These are phyloP conservation scores for Eucalyptus cloeziana DNA, from an alignment of 345 rosid genomes.

Conservation along the genomic window DNA sequence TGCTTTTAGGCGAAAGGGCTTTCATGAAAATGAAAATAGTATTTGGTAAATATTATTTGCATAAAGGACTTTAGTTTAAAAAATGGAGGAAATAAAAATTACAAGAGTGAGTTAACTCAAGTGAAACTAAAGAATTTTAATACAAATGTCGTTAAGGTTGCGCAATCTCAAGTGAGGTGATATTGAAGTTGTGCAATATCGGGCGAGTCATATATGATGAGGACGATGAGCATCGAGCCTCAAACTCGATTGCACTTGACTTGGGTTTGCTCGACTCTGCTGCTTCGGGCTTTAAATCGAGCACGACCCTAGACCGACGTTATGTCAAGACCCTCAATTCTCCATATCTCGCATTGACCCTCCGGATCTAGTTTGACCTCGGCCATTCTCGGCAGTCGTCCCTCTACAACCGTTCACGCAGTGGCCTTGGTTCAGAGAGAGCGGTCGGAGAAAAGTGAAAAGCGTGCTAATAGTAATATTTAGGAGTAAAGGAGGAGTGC, in stretches of 20 bases:
- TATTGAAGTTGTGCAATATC: rapidly evolving
- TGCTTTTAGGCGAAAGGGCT: not conserved
- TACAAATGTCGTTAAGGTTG: rapidly evolving
- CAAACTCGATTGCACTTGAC: no score
- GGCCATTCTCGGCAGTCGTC: not conserved
- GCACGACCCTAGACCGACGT: rapidly evolving
- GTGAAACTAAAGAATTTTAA: rapidly evolving
- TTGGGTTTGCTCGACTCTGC: not conserved
- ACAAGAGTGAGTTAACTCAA: rapidly evolving
- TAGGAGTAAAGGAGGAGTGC: not conserved
- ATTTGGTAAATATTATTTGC: no score
- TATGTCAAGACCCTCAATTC: not conserved
- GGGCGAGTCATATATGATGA: no score
- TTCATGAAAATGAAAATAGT: not conserved
- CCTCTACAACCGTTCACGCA: not conserved
- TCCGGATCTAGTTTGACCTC: not conserved
- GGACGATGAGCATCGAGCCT: not conserved
- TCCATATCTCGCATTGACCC: not conserved
- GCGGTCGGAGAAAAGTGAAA: not conserved
- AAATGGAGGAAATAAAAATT: not conserved
- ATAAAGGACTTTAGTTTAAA: not conserved
- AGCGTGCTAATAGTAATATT: no score
- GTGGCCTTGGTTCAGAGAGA: not conserved
- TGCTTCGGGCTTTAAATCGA: not conserved
- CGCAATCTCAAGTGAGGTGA: rapidly evolving